phyloP scores from a whole-genome alignment of 306 rosid species.

The Cucumis cinereus region DNA sequence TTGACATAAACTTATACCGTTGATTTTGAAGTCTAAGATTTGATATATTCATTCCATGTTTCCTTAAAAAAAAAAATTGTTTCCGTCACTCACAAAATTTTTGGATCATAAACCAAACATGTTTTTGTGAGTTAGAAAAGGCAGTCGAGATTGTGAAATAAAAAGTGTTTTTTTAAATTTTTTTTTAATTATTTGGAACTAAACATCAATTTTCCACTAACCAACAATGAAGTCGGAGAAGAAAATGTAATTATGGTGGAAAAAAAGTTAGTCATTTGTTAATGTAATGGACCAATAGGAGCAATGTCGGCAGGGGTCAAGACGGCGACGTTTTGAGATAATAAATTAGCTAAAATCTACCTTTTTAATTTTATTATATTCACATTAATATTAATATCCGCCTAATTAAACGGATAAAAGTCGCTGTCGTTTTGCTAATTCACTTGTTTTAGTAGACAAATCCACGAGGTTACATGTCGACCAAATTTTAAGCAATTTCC shows the following conservation, averaged over 20 bases:
- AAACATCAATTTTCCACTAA: background rate
- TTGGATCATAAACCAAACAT: too few relatives aligned
- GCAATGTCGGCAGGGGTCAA: background rate
- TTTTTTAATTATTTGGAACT: background rate
- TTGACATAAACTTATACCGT: too few relatives aligned
- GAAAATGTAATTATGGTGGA: background rate
- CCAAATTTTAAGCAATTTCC: background rate
- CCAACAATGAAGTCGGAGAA: background rate
- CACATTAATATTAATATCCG: background rate
- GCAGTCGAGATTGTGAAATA: background rate
- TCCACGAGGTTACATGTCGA: background rate
- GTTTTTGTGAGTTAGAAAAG: background rate
- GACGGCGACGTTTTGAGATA: slow-evolving; percentile 5
- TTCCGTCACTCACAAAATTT: too few relatives aligned
- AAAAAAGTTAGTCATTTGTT: background rate
- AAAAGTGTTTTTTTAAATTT: background rate
- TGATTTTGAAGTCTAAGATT: too few relatives aligned
- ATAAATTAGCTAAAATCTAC: background rate
- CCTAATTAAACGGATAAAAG: slow-evolving; percentile 5
- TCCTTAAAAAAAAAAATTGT: too few relatives aligned
- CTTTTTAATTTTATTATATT: background rate
- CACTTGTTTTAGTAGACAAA: background rate
- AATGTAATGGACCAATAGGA: background rate
- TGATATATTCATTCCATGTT: too few relatives aligned
- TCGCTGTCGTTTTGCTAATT: background rate